Conservation (phyloP, 768 basidiomycete genomes). For the Mycena belliarum region DNA sequence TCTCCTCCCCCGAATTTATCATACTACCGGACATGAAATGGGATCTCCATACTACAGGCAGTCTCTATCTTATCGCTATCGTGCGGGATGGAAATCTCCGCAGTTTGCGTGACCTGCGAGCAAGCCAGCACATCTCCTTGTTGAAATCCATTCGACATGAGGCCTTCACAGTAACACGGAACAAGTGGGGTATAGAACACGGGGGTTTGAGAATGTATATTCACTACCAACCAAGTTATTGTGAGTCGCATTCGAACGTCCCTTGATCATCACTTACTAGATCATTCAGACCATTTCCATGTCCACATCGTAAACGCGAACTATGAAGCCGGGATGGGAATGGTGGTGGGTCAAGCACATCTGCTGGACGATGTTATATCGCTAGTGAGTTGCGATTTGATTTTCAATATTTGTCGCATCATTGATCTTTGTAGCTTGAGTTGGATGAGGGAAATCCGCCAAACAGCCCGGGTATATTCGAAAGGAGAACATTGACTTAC, state of each 20-base stretch:
- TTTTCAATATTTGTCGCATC: background rate
- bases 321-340: conserved; percentile 64
- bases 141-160: conserved; percentile 64
- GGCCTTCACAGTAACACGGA: conserved; percentile 51
- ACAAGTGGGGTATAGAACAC: conserved; percentile 64
- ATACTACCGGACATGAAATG: conserved; percentile 97
- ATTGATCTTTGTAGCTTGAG: conserved; percentile 39
- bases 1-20: conserved; percentile 62
- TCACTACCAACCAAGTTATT: conserved; percentile 97
- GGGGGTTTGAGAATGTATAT: conserved; percentile 78
- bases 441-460: conserved; percentile 51
- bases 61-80: conserved; percentile 87
- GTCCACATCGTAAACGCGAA: conserved; percentile 87
- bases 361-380: conserved; percentile 91
- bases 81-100: conserved; percentile 60
- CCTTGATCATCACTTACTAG: background rate
- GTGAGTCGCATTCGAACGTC: conserved; percentile 47
- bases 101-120: conserved; percentile 75
- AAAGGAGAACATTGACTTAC: conserved; percentile 79
- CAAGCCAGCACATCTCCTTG: conserved; percentile 57
- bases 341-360: conserved; percentile 89
- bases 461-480: conserved; percentile 55
- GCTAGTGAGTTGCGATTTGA: conserved; percentile 48
- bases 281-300: conserved; percentile 82
- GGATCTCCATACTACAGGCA: conserved; percentile 74